Percentiles rank a stretch among this genome's conserved stretches.
These are phyloP conservation scores for Fusarium scirpi DNA, from an alignment of 2,329 filamentous ascomycete species.

Conservation along the genomic window DNA sequence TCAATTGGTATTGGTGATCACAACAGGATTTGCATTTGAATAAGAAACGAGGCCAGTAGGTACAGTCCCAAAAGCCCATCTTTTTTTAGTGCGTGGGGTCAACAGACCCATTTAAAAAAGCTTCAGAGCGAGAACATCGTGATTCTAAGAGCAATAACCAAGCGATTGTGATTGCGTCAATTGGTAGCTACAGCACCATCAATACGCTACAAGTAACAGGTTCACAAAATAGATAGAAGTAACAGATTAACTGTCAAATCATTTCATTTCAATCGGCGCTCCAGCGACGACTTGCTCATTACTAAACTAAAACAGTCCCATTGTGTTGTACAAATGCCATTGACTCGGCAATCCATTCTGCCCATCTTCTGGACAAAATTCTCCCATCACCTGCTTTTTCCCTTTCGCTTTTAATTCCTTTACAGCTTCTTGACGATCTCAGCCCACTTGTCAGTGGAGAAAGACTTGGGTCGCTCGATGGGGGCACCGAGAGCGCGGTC, in stretches of 20 bases:
- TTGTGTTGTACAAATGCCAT: constrained; percentile 49
- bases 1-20: background rate
- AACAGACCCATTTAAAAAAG: constrained; percentile 23
- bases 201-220: background rate
- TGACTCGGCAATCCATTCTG: constrained; percentile 40
- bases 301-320: constrained; percentile 47
- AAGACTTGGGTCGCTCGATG: constrained; percentile 98
- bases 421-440: constrained; percentile 95
- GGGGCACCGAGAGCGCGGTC: constrained; percentile 97
- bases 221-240: background rate
- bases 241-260: constrained; percentile 39
- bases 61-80: background rate
- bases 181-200: background rate
- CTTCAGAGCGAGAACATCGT: constrained; percentile 6
- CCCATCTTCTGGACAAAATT: constrained; percentile 35
- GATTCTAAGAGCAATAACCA: background rate
- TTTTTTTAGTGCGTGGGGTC: constrained; percentile 27
- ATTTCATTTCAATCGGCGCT: constrained; percentile 44
- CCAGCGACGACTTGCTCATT: constrained; percentile 46
- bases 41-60: background rate
- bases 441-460: constrained; percentile 96
- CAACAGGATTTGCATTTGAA: background rate
- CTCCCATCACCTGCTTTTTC: constrained; percentile 35
- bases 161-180: background rate
- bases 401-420: constrained; percentile 51